phyloP scores from a whole-genome alignment of 2,329 filamentous ascomycete species.

The Hymenoscyphus linearis region DNA sequence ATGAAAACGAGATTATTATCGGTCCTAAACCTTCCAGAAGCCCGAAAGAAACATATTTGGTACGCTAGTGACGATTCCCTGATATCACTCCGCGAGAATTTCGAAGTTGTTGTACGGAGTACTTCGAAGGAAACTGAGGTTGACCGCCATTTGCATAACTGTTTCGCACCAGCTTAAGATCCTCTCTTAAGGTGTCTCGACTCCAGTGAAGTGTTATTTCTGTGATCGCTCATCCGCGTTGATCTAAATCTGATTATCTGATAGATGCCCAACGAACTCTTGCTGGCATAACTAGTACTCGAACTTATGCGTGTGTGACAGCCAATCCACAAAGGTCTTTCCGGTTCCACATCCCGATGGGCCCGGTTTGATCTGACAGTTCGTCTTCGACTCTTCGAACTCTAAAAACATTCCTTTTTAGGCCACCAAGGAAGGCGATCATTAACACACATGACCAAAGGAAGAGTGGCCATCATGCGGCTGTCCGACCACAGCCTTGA shows the following conservation, averaged over 20 bases:
- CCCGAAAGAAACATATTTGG: background rate
- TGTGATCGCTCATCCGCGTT: background rate
- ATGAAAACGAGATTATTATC: background rate
- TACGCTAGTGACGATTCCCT: background rate
- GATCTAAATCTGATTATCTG: too few species aligned
- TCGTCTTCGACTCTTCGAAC: background rate
- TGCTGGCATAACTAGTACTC: background rate
- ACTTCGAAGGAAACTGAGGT: too few species aligned
- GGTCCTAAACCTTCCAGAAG: background rate
- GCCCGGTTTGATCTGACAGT: background rate
- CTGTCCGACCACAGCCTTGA: background rate
- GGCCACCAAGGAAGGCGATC: background rate
- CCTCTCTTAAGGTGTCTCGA: background rate
- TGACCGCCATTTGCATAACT: background rate
- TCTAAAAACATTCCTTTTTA: background rate
- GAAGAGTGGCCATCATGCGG: background rate
- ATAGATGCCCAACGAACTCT: background rate
- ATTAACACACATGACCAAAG: background rate
- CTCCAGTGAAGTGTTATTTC: background rate
- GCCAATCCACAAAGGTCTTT: background rate
- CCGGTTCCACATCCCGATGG: background rate
- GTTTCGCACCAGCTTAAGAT: background rate
- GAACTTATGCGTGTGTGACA: background rate
- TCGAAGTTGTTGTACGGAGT: background rate
- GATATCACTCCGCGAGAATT: background rate